These are phyloP conservation scores for Chimonanthus salicifolius DNA, from an alignment of 164 flowering plant species.

Conservation along the genomic window DNA sequence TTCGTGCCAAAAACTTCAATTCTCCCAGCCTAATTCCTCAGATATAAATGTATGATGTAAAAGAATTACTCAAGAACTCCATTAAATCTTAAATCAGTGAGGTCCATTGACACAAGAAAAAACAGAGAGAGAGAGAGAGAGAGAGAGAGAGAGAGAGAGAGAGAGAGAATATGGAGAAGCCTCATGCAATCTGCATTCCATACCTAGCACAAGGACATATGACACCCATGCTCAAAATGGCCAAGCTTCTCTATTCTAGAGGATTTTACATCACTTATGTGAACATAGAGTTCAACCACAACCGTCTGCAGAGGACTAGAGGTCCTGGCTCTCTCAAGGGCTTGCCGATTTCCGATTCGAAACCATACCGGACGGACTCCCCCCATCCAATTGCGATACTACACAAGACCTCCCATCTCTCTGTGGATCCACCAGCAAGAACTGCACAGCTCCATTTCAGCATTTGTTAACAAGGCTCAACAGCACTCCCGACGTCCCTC, in stretches of 20 bases:
- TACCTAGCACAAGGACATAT: conserved; percentile 45
- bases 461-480: conserved; percentile 26
- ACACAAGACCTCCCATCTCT: conserved; percentile 44
- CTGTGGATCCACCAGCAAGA: conserved; percentile 20
- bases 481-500: conserved; percentile 18
- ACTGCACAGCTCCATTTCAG: conserved; percentile 27
- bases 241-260: conserved; percentile 37
- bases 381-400: conserved; percentile 25
- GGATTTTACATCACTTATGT: conserved; percentile 44
- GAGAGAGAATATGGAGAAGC: conserved; percentile 11
- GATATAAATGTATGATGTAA: no score
- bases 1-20: no score
- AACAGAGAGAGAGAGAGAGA: no score
- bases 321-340: conserved; percentile 31
- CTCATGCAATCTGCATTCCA: conserved; percentile 37
- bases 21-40: no score
- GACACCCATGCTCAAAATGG: conserved; percentile 35
- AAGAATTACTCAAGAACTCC: no score
- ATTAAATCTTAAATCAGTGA: no score
- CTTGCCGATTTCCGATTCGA: conserved; percentile 31
- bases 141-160: no score
- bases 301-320: conserved; percentile 32
- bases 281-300: conserved; percentile 18
- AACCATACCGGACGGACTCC: conserved; percentile 50
- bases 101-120: background rate